Base-by-base conservation (phyloP, 441 rosid species). In the Adansonia grandidieri region DNA sequence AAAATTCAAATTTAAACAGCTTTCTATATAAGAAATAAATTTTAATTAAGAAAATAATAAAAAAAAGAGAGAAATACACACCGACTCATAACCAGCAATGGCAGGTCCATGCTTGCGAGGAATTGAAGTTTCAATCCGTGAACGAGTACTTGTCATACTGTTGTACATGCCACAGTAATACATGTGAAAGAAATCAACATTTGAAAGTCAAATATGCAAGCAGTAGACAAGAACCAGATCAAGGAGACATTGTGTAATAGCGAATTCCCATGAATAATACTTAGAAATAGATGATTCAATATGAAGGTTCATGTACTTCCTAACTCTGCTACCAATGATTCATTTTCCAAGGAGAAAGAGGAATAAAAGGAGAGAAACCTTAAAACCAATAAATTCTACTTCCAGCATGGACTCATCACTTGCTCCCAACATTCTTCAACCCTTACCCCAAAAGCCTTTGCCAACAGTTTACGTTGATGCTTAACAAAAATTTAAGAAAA, bases 71-170 rank as follows among this genome's bases (percentile, higher is more conserved):
- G 75, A 77, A 53, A 81, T 82, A 82, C 93, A 67, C 89, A 96
- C 99, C 81, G 93, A 80, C 78, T 96, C 97, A 85, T 94, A 96
- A 83, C 97, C 98, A 77, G 97, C 99, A 84, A 96, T 87, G 3
- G 99, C 99, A 85, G 98, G 98, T 54, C 98, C 98, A 86, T 91
- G 97, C 84, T 94, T 96, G 83, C 97, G 92, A 84, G 99, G 99
- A 83, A 96, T 96, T 32, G 96, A 89, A 79, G 95, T 91, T 85
- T 96, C 99, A 86, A 94, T 88, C 64, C 90, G 87, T 70, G 96
- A 84, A 74, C 98, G 91, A 75, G 93, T 88, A 78, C 87, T 92
- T 71, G 98, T 96, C 82, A 94, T 77, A 85, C 99, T 96, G 89
- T 80, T 75, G 72, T 15, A 79, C 50, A 73, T 2, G 50, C 32